phyloP scores from a whole-genome alignment of 106 monocot species.

The Chionographis japonica region DNA sequence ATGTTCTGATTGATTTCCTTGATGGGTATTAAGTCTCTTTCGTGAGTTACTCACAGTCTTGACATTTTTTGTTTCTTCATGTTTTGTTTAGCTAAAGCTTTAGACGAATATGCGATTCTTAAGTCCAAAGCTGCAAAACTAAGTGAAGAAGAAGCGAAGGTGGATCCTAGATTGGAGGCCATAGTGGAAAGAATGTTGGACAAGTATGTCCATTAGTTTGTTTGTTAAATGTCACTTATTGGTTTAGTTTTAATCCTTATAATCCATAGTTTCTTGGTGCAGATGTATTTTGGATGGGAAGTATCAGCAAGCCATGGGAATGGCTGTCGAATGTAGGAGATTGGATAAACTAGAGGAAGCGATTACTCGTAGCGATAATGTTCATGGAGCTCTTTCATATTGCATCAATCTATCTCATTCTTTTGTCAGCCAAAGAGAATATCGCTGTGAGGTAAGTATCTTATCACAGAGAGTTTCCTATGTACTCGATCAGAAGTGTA shows the following conservation, averaged over 20 bases:
- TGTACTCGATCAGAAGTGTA: too few relatives aligned
- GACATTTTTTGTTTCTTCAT: not conserved
- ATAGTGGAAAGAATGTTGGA: conserved; percentile 61
- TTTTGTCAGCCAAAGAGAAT: conserved; percentile 87
- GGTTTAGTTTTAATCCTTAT: not conserved
- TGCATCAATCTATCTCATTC: conserved; percentile 96
- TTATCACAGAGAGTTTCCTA: too few relatives aligned
- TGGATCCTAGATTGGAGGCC: conserved; percentile 50
- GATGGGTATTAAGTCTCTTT: too few relatives aligned
- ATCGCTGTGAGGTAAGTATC: conserved; percentile 76
- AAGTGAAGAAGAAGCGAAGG: conserved; percentile 15
- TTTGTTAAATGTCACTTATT: too few relatives aligned
- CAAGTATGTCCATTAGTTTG: conserved; percentile 17
- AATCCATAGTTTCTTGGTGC: conserved; percentile 3
- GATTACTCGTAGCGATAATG: conserved; percentile 72
- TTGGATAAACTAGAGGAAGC: conserved; percentile 95
- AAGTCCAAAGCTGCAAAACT: conserved; percentile 30
- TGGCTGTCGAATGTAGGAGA: conserved; percentile 93
- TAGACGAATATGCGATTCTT: conserved; percentile 48
- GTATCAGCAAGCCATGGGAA: conserved; percentile 99
- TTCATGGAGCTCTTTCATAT: conserved; percentile 80
- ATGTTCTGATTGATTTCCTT: not conserved
- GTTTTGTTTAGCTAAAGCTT: conserved; percentile 35
- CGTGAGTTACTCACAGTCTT: too few relatives aligned
- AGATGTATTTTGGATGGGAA: conserved; percentile 95